phyloP scores from a whole-genome alignment of 495 filamentous ascomycete genomes.

The Xylaria venustula region DNA sequence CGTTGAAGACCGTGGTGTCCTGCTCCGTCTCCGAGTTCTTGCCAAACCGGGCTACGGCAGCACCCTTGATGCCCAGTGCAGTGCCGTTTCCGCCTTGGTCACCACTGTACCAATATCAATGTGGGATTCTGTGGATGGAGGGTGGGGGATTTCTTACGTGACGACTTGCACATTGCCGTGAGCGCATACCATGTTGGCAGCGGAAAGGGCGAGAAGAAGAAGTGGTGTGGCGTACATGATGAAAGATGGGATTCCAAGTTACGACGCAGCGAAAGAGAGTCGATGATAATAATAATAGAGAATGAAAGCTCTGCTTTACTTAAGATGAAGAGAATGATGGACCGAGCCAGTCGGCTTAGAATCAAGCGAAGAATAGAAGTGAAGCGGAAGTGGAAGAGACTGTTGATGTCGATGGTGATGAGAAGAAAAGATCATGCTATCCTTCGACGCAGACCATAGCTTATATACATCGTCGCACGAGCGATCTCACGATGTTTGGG shows the following conservation, averaged over 20 bases:
- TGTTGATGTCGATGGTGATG: neutral
- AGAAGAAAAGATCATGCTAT: neutral
- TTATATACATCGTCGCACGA: neutral
- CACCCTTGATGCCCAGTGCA: conserved; percentile 12
- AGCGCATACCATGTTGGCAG: neutral
- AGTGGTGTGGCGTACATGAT: neutral
- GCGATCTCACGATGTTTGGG: neutral
- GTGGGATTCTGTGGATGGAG: neutral
- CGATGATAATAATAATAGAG: no score
- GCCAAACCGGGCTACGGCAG: neutral
- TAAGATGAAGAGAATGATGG: neutral
- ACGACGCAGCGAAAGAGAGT: neutral
- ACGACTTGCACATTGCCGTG: conserved; percentile 9
- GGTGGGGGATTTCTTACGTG: neutral
- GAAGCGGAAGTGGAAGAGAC: neutral
- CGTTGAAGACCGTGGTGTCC: conserved; percentile 7
- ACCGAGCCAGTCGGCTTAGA: neutral
- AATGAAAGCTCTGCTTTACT: neutral
- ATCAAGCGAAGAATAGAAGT: neutral
- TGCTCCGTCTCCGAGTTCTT: conserved; percentile 1
- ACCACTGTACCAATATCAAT: neutral
- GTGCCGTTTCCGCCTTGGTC: conserved; percentile 8
- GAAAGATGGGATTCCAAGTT: neutral
- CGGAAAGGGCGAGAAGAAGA: neutral
- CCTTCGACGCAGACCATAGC: neutral